Evolutionary conservation across 305 asterid species (phyloP), one percentile per base, ranked within the genome.

Genomic region (Rubia peregrina): DNA sequence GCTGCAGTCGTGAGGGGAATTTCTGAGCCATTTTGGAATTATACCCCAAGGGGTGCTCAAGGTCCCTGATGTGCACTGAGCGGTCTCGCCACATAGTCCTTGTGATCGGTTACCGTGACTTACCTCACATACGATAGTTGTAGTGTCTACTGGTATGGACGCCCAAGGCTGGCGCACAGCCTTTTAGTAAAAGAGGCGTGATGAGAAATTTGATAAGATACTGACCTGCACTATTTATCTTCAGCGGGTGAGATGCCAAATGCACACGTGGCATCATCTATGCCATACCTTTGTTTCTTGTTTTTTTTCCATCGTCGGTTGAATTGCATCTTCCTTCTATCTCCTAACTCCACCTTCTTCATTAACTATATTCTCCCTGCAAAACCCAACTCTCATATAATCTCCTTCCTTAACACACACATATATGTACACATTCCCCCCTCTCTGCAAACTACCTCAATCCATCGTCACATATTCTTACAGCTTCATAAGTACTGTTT

Each of bases 201-300:
- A 36, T 14, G 48, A 38, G 65, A 70, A 73, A 57, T 77, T 82
- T 78, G 87, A 81, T 85, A 77, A 83, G 80, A 85, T 74, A 73
- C 78, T 79, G 83, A 82, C 82, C 69, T 42, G 74, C 79, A 70
- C 26, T 57, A 79, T 78, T 74, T 78, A 67, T 79, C 69, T 69
- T n/a, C 22, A 51, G 59, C 51, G 22, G 9, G 61, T 78, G 65
- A 72, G 77, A 80, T 80, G 73, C 75, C 69, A 26, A 61, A 9
- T n/a, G 79, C 65, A 68, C 85, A 88, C 86, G 96, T 86, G 96
- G 91, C 84, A 17, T 38, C 61, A 19, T 72, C 44, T 79, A 69
- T 69, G 74, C 92, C 96, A 72, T 78, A 85, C 70, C 76, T 81
- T 81, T 81, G 70, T 51, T 82, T 74, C 69, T 75, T 65, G n/a